Evolutionary conservation across 208 protist species (phyloP).

Genomic region (Borovskyia barvae): DNA sequence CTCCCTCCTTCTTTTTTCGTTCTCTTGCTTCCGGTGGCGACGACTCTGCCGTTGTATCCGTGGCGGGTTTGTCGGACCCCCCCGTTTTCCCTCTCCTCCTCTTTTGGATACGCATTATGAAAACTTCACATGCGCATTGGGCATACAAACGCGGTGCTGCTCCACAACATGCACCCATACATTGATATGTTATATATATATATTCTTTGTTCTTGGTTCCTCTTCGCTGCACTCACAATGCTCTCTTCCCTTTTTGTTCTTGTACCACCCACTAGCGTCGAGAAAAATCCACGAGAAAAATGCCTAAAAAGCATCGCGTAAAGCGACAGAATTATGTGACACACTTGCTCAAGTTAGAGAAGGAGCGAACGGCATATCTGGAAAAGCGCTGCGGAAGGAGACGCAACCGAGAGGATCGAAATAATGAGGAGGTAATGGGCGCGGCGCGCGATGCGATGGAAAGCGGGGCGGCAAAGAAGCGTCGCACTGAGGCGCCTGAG

Average conservation of each 20-base stretch:
- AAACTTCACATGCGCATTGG: neutral
- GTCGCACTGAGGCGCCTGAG: constrained; percentile 18
- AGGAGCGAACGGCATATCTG: constrained; percentile 72
- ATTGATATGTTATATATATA: no score
- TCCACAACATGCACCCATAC: neutral
- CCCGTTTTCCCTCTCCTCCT: neutral
- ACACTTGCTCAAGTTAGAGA: constrained; percentile 64
- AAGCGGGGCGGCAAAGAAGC: constrained; percentile 17
- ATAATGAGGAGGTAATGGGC: constrained; percentile 38
- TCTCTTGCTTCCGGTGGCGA: no score
- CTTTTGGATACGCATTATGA: neutral
- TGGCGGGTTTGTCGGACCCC: neutral
- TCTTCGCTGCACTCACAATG: neutral
- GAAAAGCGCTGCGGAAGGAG: constrained; percentile 66
- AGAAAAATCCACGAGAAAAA: constrained; percentile 12
- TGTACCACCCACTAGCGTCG: neutral
- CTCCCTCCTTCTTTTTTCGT: neutral
- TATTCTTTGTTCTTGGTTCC: no score
- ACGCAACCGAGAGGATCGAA: constrained; percentile 51
- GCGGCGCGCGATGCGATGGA: constrained; percentile 16
- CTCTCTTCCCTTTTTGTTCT: neutral
- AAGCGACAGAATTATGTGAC: constrained; percentile 85
- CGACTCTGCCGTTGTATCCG: neutral
- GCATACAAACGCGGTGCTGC: neutral
- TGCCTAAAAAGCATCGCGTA: constrained; percentile 89